Evolutionary conservation across 257 asterid genomes (phyloP), one percentile per base, ranked within the genome.

Genomic region (Thymus quinquecostatus): DNA sequence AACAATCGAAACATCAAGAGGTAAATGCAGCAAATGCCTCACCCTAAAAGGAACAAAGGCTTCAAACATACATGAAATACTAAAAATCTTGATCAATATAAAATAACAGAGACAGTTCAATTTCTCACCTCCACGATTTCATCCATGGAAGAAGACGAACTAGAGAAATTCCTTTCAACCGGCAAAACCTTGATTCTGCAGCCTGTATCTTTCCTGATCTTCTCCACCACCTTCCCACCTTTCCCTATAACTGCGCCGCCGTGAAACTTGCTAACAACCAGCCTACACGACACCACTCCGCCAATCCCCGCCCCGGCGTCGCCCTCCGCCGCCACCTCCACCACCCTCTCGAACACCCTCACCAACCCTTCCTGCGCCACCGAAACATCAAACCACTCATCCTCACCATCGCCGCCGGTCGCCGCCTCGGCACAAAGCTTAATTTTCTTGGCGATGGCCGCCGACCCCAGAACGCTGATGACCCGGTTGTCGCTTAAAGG

Each of bases 191-290:
- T 84, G 60, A 91, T 81, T 54, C 69, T 87, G 68, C 91, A 89
- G 0, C 95, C 85, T 2, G 90, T 84, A 3, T 91, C 95, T 78
- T 67, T 83, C 92, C 86, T 86, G 6, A 91, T 88, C 78, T 78
- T 81, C 78, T 89, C 89, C 21, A 91, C 84, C 47, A 86, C 88
- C 32, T 78, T 84, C 49, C 97, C 97, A 4, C 92, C 95, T 78
- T 81, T 86, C 29, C 97, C 97, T 8, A 89, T 91, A 60, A 91
- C 82, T 2, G 89, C 80, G 43, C 97, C 97, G 3, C 77, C 97
- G 44, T 86, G 95, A 65, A 59, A 78, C 64, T 71, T 79, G 63
- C 80, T 78, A 27, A 75, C 89, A 84, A 91, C 68, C 58, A 91
- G 81, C 81, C 89, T 81, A 69, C 90, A 83, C 1, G 91, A 80